These are phyloP conservation scores for Neurospora tetrasperma DNA, from an alignment of 495 filamentous ascomycete genomes.

Conservation along the genomic window DNA sequence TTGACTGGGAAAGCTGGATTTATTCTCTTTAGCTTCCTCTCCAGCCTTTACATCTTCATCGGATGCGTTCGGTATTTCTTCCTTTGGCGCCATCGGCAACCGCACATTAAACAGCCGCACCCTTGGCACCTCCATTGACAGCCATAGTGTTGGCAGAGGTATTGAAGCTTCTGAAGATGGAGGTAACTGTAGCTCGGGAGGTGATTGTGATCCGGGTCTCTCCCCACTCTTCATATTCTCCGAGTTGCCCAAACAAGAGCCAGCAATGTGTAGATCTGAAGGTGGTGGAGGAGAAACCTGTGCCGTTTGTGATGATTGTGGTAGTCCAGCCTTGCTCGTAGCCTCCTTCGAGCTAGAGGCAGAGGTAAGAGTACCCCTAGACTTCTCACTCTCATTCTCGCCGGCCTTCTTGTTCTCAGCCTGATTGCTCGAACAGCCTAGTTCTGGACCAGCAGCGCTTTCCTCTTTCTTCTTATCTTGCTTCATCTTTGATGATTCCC, in stretches of 20 bases:
- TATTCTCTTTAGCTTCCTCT: not conserved
- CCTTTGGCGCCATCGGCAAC: not conserved
- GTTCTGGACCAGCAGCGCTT: not conserved
- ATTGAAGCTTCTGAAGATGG: not conserved
- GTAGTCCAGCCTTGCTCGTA: not conserved
- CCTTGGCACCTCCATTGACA: not conserved
- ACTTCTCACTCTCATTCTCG: not conserved
- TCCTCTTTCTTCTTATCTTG: not conserved
- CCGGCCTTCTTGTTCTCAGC: not conserved
- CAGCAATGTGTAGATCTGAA: not conserved
- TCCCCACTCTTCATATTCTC: not conserved
- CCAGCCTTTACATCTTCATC: not conserved
- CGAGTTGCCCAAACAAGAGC: not conserved
- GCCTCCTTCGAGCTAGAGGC: not conserved
- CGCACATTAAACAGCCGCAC: not conserved
- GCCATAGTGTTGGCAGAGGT: not conserved
- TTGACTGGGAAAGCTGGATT: not conserved
- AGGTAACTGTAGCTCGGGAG: not conserved
- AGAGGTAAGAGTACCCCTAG: not conserved
- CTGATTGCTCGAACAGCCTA: not conserved
- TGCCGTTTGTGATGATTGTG: not conserved
- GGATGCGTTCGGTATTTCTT: not conserved
- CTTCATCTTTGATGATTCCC: not conserved
- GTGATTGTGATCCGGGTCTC: not conserved
- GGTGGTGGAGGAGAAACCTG: not conserved